Evolutionary conservation across 176 grass and related monocot species (phyloP).

Genomic region (Triticum turgidum): DNA sequence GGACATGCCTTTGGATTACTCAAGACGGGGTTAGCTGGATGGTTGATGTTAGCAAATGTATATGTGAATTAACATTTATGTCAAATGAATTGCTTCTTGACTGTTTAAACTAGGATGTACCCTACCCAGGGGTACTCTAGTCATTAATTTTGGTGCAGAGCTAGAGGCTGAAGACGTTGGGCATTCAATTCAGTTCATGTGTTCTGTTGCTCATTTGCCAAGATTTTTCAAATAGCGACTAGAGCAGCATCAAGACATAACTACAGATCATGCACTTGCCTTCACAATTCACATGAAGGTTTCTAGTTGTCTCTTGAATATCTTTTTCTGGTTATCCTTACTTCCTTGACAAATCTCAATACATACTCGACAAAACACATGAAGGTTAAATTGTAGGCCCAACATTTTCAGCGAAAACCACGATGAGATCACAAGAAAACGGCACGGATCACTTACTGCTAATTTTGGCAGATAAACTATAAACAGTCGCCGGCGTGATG

Average conservation of each 20-base stretch:
- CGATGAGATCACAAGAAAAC: background rate
- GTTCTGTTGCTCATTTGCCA: background rate
- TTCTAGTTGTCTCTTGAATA: background rate
- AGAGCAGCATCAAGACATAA: constrained; percentile 15
- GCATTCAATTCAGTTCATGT: background rate
- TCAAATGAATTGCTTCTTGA: background rate
- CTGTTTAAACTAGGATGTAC: background rate
- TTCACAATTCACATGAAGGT: background rate
- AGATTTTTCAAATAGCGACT: background rate
- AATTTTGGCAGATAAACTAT: background rate
- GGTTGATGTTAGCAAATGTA: background rate
- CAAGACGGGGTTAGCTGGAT: background rate
- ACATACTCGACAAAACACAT: background rate
- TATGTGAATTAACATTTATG: background rate
- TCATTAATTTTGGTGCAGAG: background rate
- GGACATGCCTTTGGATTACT: background rate
- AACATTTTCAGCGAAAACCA: background rate
- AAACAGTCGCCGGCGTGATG: background rate
- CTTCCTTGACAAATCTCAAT: background rate
- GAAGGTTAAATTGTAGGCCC: background rate
- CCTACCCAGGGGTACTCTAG: background rate
- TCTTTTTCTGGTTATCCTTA: background rate
- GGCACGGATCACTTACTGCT: background rate
- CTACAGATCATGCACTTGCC: background rate
- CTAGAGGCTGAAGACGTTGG: background rate